Conservation (phyloP, 305 asterid species). For the Coffea humblotiana region DNA sequence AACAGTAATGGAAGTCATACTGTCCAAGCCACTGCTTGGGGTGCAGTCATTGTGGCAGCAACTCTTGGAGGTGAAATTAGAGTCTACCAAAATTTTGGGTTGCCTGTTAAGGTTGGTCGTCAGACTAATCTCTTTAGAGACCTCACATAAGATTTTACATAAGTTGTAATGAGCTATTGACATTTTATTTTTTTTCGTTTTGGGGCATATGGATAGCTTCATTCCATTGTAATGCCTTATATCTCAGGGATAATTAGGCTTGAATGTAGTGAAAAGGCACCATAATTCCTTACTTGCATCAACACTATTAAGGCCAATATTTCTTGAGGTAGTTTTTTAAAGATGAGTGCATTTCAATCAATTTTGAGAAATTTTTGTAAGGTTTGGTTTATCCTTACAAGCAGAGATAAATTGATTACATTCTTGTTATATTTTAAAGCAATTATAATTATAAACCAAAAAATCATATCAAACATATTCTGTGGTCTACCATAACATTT, state of each 20-base stretch:
- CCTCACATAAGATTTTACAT: constrained; percentile 19
- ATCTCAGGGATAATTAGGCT: neutral
- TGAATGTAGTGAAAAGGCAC: neutral
- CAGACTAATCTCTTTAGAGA: constrained; percentile 57
- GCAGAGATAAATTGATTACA: neutral
- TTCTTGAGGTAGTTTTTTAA: neutral
- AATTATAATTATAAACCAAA: neutral
- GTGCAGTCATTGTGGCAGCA: constrained; percentile 79
- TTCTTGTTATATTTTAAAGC: neutral
- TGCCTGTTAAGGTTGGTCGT: constrained; percentile 69
- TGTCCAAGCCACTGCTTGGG: constrained; percentile 93
- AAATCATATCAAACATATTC: neutral
- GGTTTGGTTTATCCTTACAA: neutral
- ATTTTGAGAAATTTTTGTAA: neutral
- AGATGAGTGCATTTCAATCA: neutral
- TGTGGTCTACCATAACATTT: neutral
- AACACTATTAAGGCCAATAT: constrained; percentile 6
- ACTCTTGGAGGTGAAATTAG: constrained; percentile 80
- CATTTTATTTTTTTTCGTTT: too few species aligned
- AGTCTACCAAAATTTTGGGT: constrained; percentile 86
- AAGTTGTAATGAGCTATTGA: neutral
- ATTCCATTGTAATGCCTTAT: neutral
- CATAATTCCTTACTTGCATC: neutral
- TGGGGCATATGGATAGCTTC: neutral
- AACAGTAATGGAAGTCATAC: constrained; percentile 44